Evolutionary conservation across 2,329 filamentous ascomycete genomes (phyloP).

Genomic region (Penicillium hordei): DNA sequence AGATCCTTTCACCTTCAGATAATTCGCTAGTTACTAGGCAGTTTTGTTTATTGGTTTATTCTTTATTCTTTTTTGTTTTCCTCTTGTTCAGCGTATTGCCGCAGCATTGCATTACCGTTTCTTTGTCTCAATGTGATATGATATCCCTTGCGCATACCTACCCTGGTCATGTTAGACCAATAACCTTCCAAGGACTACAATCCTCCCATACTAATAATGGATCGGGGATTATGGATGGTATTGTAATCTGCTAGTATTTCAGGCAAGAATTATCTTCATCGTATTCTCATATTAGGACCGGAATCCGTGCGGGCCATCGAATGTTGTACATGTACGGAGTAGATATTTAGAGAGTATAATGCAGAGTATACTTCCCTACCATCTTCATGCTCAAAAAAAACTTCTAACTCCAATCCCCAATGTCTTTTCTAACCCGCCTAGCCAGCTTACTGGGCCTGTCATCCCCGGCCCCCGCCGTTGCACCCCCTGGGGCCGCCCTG

Average conservation of each 20-base stretch:
- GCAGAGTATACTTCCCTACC: not conserved
- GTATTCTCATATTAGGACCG: not conserved
- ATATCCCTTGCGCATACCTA: slow-evolving; percentile 4
- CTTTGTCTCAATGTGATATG: not conserved
- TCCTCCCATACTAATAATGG: not conserved
- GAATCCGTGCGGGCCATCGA: not conserved
- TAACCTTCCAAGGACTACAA: not conserved
- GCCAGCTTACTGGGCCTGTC: slow-evolving; percentile 15
- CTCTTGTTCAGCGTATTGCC: not conserved
- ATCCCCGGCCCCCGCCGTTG: slow-evolving; percentile 6
- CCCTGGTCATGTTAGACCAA: not conserved
- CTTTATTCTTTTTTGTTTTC: not conserved
- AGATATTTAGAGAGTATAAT: not conserved
- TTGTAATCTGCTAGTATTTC: not conserved
- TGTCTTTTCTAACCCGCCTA: slow-evolving; percentile 22
- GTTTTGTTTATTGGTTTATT: not conserved
- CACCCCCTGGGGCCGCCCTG: slow-evolving; percentile 27
- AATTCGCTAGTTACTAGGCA: not conserved
- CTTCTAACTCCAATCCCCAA: not conserved
- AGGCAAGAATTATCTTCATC: not conserved
- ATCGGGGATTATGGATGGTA: too few species aligned
- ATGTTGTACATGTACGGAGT: not conserved
- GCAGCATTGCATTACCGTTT: not conserved
- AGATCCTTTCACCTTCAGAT: not conserved
- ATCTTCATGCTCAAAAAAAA: not conserved